phyloP scores from a whole-genome alignment of 164 flowering plant species.

The Magnolia kwangsiensis region DNA sequence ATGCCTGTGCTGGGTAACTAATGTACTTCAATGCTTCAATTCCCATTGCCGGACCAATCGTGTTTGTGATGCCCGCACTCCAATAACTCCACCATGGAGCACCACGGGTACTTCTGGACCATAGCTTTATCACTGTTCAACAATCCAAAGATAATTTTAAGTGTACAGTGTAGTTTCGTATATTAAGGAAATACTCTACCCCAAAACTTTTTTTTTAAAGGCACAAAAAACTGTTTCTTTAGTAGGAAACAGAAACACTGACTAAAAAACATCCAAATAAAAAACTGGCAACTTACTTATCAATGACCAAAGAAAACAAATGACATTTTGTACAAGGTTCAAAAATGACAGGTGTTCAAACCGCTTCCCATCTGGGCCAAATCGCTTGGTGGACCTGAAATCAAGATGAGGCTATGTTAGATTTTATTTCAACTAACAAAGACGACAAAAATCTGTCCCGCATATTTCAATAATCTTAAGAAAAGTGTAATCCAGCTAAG shows the following conservation, averaged over 20 bases:
- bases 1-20: constrained; percentile 96
- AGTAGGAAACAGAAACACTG: neutral
- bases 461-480: too few species aligned
- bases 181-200: neutral
- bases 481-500: neutral
- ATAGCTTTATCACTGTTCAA: constrained; percentile 70
- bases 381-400: constrained; percentile 87
- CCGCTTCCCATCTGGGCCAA: constrained; percentile 78
- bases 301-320: constrained; percentile 92
- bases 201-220: neutral
- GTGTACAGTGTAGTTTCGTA: too few species aligned
- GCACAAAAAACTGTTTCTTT: neutral
- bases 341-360: constrained; percentile 93
- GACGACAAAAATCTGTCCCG: neutral
- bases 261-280: neutral
- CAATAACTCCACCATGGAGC: constrained; percentile 98
- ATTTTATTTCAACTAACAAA: neutral
- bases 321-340: constrained; percentile 87
- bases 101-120: constrained; percentile 67
- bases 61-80: constrained; percentile 96
- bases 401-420: neutral
- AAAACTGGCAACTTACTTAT: constrained; percentile 54
- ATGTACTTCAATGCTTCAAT: constrained; percentile 96
- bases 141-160: neutral
- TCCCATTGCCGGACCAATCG: constrained; percentile 99